Conservation (phyloP, 495 filamentous ascomycete genomes). For the Penicillium malachiteum region DNA sequence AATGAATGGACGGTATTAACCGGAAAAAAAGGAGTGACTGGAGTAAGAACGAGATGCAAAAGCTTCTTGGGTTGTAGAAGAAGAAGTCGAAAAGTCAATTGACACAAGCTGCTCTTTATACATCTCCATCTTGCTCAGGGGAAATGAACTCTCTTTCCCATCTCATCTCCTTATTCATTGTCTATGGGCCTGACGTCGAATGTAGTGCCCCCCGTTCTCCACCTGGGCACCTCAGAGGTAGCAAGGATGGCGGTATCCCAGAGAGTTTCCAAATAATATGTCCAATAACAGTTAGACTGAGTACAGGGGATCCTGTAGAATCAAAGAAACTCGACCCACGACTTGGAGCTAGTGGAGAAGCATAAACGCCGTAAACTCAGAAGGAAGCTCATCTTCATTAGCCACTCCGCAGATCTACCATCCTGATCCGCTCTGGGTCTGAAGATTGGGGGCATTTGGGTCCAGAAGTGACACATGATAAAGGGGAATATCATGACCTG, state of each 20-base stretch:
- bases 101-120: constrained; percentile 18
- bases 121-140: neutral
- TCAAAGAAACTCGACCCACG: constrained; percentile 10
- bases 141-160: neutral
- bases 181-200: constrained; percentile 8
- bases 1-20: constrained; percentile 32
- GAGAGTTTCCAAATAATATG: neutral
- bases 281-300: constrained; percentile 3
- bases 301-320: constrained; percentile 9
- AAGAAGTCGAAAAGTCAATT: constrained; percentile 9
- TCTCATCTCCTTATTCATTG: neutral
- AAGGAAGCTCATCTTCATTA: constrained; percentile 23
- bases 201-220: constrained; percentile 4
- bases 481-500: too few relatives aligned
- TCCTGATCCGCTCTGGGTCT: neutral
- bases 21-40: constrained; percentile 21
- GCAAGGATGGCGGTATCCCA: neutral
- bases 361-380: constrained; percentile 22
- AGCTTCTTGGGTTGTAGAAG: constrained; percentile 18
- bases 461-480: too few relatives aligned
- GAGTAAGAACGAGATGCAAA: constrained; percentile 17
- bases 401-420: constrained; percentile 20
- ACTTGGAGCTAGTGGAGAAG: neutral
- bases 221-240: constrained; percentile 3
- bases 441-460: neutral